phyloP scores from a whole-genome alignment of 495 filamentous ascomycete genomes.

The Cryomyces minteri region DNA sequence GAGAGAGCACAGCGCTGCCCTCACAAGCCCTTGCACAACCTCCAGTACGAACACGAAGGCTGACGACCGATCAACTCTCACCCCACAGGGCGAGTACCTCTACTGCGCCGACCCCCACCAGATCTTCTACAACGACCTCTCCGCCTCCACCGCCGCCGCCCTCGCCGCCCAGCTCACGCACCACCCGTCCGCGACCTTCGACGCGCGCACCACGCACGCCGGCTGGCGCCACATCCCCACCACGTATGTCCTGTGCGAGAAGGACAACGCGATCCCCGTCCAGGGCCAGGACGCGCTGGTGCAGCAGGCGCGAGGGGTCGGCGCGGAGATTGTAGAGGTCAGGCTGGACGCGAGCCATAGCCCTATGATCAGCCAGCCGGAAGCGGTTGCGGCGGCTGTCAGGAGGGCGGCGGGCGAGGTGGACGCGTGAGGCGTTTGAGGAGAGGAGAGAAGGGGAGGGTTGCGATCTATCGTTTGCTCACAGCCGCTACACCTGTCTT shows the following conservation, averaged over 20 bases:
- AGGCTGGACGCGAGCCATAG: conserved; percentile 3
- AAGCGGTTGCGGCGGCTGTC: conserved; percentile 3
- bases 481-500: too few relatives aligned
- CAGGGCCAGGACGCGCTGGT: conserved; percentile 22
- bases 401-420: conserved; percentile 3
- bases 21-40: too few relatives aligned
- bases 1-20: not conserved
- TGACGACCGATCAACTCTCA: too few relatives aligned
- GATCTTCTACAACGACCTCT: not conserved
- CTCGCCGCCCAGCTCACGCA: not conserved
- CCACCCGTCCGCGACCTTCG: not conserved
- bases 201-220: conserved; percentile 15
- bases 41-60: too few relatives aligned
- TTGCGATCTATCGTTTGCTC: too few relatives aligned
- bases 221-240: conserved; percentile 28
- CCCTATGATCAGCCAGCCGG: conserved; percentile 6
- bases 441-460: too few relatives aligned
- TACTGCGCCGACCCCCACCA: not conserved
- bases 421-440: too few relatives aligned
- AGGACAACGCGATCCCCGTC: conserved; percentile 19
- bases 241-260: conserved; percentile 29
- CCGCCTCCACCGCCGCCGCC: not conserved
- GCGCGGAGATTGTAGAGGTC: conserved; percentile 2
- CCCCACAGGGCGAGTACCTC: too few relatives aligned
- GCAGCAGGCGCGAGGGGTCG: conserved; percentile 12